Evolutionary conservation across 305 asterid species (phyloP).

Genomic region (Fraxinus angustifolia): DNA sequence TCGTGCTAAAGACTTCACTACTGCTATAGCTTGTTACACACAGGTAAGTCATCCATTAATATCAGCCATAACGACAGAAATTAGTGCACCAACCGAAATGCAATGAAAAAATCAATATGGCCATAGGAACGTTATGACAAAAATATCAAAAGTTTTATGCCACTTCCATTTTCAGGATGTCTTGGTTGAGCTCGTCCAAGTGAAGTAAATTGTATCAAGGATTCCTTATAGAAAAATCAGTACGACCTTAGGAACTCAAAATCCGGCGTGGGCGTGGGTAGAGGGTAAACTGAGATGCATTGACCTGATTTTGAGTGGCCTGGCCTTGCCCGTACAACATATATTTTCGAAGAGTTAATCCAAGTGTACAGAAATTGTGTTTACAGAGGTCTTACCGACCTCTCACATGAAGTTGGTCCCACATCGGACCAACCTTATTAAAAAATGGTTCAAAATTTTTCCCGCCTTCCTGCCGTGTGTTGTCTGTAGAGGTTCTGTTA

Average conservation of each 20-base stretch:
- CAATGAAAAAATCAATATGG: too few species aligned
- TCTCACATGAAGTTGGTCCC: too few species aligned
- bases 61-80: not conserved
- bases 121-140: not conserved
- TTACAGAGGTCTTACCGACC: too few species aligned
- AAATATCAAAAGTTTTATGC: not conserved
- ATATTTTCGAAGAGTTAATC: too few species aligned
- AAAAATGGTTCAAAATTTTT: too few species aligned
- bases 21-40: conserved; percentile 39
- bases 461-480: too few species aligned
- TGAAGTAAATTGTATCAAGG: not conserved
- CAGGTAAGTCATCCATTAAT: conserved; percentile 26
- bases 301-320: not conserved
- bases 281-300: not conserved
- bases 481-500: too few species aligned
- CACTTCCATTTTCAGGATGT: not conserved
- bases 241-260: not conserved
- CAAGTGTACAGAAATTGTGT: too few species aligned
- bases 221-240: not conserved
- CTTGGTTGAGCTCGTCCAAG: not conserved
- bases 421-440: too few species aligned
- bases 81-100: not conserved
- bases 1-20: conserved; percentile 34
- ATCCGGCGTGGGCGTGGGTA: not conserved
- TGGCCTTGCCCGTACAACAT: not conserved